Evolutionary conservation across 768 basidiomycete genomes (phyloP), one percentile per base, ranked within the genome.

Genomic region (Xerocomus potaroensis): DNA sequence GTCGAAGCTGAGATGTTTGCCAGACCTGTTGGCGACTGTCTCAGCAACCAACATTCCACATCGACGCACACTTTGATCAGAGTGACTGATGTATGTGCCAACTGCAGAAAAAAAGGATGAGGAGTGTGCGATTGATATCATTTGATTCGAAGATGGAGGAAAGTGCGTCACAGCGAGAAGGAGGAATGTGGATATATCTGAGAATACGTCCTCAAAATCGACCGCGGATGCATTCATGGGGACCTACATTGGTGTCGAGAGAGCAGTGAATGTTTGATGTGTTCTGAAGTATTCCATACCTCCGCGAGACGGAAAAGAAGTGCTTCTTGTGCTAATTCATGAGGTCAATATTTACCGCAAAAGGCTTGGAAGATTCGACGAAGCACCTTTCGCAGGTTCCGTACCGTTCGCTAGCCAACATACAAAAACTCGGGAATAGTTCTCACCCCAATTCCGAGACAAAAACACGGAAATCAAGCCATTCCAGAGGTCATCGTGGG

Each of bases 31-130:
- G 1, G 91, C 87, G 8, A 86, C 75, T 15, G 85, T 71, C 66
- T 99, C 95, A 1, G 89, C 95, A 1, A 80, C 82, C 27, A 97
- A 76, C 92, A 99, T 95, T 3, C 96, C 96, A 55, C 91, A 87
- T 21, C 84, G 77, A 4, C 95, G 83, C 16, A 96, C 76, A 4
- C 81, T 73, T 1, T 72, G 67, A 43, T 95, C 91, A 6, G 83
- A 67, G 64, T 95, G 91, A 1, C 74, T 74, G 36, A 99, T 80
- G 59, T 96, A 97, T 5, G 68, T 65, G 6, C 83, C 78, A 37
- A 96, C 74, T 11, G 80, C 80, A 18, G 71, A 68, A 51, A 97
- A 75, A 59, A 97, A 84, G 1, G 70, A 48, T 5, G 81, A 70
- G 11, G 79, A 81, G 24, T 76, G 64, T 3, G 80, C 74, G 4